These are phyloP conservation scores for Grosmannia clavigera DNA, from an alignment of 2,329 filamentous ascomycete genomes.

Conservation along the genomic window DNA sequence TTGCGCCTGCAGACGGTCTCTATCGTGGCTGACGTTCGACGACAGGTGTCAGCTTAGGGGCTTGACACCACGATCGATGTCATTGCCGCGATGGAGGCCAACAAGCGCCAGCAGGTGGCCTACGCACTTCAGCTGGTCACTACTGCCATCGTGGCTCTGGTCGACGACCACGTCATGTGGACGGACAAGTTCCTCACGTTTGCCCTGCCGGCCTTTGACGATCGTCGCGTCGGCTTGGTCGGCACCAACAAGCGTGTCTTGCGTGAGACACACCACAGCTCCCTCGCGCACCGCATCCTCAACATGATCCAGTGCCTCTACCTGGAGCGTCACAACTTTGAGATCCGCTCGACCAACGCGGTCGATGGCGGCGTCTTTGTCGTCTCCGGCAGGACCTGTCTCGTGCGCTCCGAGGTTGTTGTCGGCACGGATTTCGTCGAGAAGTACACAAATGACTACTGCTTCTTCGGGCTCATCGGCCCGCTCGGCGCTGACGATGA, in stretches of 20 bases:
- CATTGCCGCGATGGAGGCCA: constrained; percentile 20
- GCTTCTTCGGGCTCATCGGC: constrained; percentile 29
- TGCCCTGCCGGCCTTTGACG: constrained; percentile 28
- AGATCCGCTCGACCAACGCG: constrained; percentile 40
- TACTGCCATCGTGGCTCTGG: constrained; percentile 30
- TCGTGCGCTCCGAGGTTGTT: constrained; percentile 38
- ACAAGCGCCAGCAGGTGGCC: constrained; percentile 37
- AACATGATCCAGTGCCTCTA: constrained; percentile 49
- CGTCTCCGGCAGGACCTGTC: constrained; percentile 41
- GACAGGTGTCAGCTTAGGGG: neutral
- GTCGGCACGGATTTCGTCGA: constrained; percentile 27
- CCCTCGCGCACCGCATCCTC: constrained; percentile 23
- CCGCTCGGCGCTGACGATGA: constrained; percentile 46
- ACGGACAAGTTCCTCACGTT: constrained; percentile 25
- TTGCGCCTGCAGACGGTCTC: constrained; percentile 13
- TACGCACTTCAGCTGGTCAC: constrained; percentile 23
- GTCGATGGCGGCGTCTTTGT: constrained; percentile 48
- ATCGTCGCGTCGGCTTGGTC: constrained; percentile 37
- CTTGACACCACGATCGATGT: constrained; percentile 17
- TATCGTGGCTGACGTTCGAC: constrained; percentile 1
- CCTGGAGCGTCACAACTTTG: constrained; percentile 50
- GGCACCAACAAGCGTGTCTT: constrained; percentile 43
- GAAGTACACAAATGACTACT: constrained; percentile 35
- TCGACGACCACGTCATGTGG: constrained; percentile 45
- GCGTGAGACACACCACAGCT: constrained; percentile 19